These are phyloP conservation scores for Cocos nucifera DNA, from an alignment of 176 grass and related monocot species.

Conservation along the genomic window DNA sequence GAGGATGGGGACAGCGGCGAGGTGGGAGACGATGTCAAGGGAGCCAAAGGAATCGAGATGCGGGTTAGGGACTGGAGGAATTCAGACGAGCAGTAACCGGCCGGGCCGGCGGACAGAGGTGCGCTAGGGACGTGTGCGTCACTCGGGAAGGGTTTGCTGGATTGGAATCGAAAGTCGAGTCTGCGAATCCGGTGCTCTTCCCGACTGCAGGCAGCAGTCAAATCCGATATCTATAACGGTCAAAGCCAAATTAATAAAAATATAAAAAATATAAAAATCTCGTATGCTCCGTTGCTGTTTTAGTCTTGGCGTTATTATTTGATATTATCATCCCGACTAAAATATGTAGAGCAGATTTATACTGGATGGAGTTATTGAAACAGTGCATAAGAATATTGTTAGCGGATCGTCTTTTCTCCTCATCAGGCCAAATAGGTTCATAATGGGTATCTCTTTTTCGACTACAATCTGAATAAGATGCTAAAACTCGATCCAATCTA, in stretches of 20 bases:
- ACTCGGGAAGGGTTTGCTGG: neutral
- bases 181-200: slow-evolving; percentile 5
- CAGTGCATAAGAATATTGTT: too few species aligned
- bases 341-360: too few species aligned
- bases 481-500: too few species aligned
- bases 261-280: neutral
- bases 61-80: neutral
- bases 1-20: slow-evolving; percentile 28
- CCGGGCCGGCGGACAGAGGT: neutral
- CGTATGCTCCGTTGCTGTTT: too few species aligned
- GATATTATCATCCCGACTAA: too few species aligned
- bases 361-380: too few species aligned
- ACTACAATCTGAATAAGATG: too few species aligned
- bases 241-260: neutral
- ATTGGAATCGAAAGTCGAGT: slow-evolving; percentile 5
- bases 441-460: too few species aligned
- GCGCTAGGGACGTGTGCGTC: neutral
- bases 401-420: too few species aligned
- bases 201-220: neutral
- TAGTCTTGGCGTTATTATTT: too few species aligned
- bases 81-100: neutral
- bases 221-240: neutral
- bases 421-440: too few species aligned
- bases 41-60: too few species aligned
- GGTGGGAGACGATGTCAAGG: slow-evolving; percentile 47